Conservation (phyloP, 805 yeast genomes). For the Wickerhamiella parazyma region DNA sequence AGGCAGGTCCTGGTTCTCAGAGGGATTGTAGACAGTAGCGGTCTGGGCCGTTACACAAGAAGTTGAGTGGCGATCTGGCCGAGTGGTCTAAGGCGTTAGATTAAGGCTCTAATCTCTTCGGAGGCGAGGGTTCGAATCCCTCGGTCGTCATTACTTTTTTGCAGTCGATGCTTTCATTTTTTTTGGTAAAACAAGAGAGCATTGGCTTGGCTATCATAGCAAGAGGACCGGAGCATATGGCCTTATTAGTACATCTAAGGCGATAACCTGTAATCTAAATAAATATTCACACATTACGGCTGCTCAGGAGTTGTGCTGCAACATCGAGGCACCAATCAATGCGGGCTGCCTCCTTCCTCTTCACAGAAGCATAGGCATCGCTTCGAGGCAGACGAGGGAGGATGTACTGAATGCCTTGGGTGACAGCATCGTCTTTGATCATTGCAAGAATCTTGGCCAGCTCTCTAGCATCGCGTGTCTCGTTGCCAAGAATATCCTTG, state of each 20-base stretch:
- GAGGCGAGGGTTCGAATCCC: constrained; percentile 15
- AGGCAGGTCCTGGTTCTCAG: no score
- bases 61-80: constrained; percentile 11
- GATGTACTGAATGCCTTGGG: constrained; percentile 58
- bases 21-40: no score
- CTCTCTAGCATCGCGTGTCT: constrained; percentile 34
- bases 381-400: constrained; percentile 33
- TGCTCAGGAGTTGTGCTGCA: neutral
- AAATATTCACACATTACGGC: neutral
- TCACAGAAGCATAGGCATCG: constrained; percentile 34
- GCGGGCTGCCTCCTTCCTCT: constrained; percentile 37
- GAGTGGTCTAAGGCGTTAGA: constrained; percentile 14
- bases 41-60: no score
- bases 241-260: no score
- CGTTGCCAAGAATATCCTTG: constrained; percentile 16
- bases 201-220: neutral
- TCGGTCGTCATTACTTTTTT: constrained; percentile 11
- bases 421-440: constrained; percentile 42
- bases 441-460: constrained; percentile 39
- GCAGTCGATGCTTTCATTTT: no score
- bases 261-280: neutral
- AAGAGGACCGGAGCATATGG: no score
- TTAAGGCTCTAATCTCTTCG: constrained; percentile 13
- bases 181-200: no score
- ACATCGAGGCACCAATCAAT: constrained; percentile 46